Evolutionary conservation across 2,329 filamentous ascomycete genomes (phyloP).

Genomic region (Fusarium globosum): DNA sequence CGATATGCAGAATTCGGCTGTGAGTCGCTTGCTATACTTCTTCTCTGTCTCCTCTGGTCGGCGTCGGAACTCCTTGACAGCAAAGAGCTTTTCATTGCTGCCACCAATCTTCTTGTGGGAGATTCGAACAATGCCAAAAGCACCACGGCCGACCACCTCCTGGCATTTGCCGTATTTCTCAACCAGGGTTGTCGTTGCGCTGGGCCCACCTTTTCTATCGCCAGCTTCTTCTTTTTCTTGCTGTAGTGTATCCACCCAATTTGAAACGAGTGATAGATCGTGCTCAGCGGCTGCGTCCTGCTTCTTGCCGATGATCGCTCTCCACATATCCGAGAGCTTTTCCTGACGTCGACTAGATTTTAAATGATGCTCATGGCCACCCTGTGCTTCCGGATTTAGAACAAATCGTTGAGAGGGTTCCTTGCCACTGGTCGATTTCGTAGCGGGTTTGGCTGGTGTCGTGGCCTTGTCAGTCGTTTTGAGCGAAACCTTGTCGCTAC

Average conservation of each 20-base stretch:
- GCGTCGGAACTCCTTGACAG: constrained; percentile 97
- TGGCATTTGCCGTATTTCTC: constrained; percentile 99
- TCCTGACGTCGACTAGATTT: constrained; percentile 93
- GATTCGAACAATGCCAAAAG: constrained; percentile 96
- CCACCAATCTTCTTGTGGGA: constrained; percentile 94
- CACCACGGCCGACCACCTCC: constrained; percentile 93
- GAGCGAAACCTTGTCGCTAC: constrained; percentile 30
- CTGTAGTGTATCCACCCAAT: constrained; percentile 94
- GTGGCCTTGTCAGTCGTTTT: constrained; percentile 45
- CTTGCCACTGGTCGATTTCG: constrained; percentile 46
- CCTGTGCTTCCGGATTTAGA: constrained; percentile 63
- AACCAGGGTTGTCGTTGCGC: constrained; percentile 78
- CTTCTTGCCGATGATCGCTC: constrained; percentile 86
- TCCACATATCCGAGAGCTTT: constrained; percentile 92
- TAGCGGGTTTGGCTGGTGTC: constrained; percentile 45
- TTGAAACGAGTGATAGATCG: constrained; percentile 91
- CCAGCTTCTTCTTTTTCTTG: constrained; percentile 87
- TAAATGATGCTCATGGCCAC: constrained; percentile 86
- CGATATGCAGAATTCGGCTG: constrained; percentile 98
- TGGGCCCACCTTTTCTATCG: constrained; percentile 82
- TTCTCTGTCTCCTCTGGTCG: constrained; percentile 94
- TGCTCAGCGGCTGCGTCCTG: constrained; percentile 80
- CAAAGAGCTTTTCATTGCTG: constrained; percentile 89
- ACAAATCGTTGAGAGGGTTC: constrained; percentile 64
- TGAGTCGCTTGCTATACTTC: constrained; percentile 97